Conservation (phyloP, 192 early-diverging fungal species). For the Coemansia aciculifera region DNA sequence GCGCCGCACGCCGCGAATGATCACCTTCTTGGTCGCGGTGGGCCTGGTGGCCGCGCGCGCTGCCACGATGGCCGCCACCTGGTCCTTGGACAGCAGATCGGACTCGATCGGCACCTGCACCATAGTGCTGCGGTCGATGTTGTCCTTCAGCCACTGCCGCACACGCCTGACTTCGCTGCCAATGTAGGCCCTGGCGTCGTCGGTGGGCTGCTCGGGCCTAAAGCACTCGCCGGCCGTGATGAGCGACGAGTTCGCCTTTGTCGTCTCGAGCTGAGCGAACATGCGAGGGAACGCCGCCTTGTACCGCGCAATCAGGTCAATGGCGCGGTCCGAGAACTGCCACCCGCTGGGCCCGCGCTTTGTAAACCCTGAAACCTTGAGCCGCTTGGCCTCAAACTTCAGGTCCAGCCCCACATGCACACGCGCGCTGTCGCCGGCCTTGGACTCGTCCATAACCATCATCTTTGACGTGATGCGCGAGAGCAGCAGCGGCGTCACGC, state of each 20-base stretch:
- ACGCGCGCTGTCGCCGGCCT: conserved; percentile 56
- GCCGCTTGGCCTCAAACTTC: conserved; percentile 84
- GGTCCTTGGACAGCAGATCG: conserved; percentile 30
- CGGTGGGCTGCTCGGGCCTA: conserved; percentile 1
- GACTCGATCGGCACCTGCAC: conserved; percentile 37
- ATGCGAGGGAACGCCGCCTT: conserved; percentile 65
- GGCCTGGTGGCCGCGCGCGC: conserved; percentile 3
- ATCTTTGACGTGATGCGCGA: conserved; percentile 86
- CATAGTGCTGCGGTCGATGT: conserved; percentile 27
- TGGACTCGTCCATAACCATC: conserved; percentile 56
- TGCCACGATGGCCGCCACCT: conserved; percentile 27
- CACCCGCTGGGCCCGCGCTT: conserved; percentile 74
- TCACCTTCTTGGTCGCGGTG: conserved; percentile 16
- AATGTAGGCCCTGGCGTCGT: conserved; percentile 20
- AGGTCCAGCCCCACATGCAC: conserved; percentile 84
- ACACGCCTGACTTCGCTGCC: conserved; percentile 46
- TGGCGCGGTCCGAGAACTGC: conserved; percentile 82
- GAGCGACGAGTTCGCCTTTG: conserved; percentile 6
- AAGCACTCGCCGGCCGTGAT: conserved; percentile 36
- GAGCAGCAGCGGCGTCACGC: conserved; percentile 65
- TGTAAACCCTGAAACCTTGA: conserved; percentile 89
- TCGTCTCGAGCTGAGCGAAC: conserved; percentile 43
- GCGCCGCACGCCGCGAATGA: conserved; percentile 42
- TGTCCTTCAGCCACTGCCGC: conserved; percentile 51
- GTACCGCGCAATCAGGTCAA: conserved; percentile 73